A percentile compares a stretch with the other conserved stretches of the same genome.
phyloP scores from a whole-genome alignment of 1,284 basidiomycete species.

The Omphalotus olearius region DNA sequence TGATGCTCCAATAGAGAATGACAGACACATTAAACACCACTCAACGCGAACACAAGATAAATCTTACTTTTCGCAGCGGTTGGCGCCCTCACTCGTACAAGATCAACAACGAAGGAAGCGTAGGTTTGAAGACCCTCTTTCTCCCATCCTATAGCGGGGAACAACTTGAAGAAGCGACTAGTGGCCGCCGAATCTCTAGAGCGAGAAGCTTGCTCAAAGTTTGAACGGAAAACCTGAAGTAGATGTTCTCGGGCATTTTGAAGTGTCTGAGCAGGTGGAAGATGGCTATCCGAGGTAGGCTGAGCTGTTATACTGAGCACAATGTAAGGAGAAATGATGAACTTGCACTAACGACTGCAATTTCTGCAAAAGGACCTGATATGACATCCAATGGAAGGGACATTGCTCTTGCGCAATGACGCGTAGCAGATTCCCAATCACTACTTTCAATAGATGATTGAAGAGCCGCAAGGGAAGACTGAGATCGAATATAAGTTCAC shows the following conservation, averaged over 20 bases:
- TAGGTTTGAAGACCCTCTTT: constrained; percentile 93
- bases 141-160: constrained; percentile 90
- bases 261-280: constrained; percentile 83
- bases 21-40: constrained; percentile 11
- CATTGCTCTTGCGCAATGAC: constrained; percentile 90
- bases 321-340: constrained; percentile 15
- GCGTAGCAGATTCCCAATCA: constrained; percentile 95
- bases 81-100: constrained; percentile 78
- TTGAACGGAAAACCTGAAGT: constrained; percentile 71
- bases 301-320: constrained; percentile 28
- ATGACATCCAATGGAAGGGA: constrained; percentile 75
- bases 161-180: constrained; percentile 94
- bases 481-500: constrained; percentile 8
- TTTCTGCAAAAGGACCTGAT: constrained; percentile 82
- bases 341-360: constrained; percentile 68
- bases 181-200: constrained; percentile 83
- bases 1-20: constrained; percentile 51
- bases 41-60: neutral
- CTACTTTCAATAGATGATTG: constrained; percentile 75
- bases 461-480: constrained; percentile 80
- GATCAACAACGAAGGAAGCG: constrained; percentile 86
- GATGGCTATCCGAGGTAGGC: constrained; percentile 87
- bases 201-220: constrained; percentile 78
- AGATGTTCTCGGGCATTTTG: constrained; percentile 73
- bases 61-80: constrained; percentile 75